Base-by-base conservation (phyloP, 2,329 filamentous ascomycete species). In the Sodiomyces alkalinus region DNA sequence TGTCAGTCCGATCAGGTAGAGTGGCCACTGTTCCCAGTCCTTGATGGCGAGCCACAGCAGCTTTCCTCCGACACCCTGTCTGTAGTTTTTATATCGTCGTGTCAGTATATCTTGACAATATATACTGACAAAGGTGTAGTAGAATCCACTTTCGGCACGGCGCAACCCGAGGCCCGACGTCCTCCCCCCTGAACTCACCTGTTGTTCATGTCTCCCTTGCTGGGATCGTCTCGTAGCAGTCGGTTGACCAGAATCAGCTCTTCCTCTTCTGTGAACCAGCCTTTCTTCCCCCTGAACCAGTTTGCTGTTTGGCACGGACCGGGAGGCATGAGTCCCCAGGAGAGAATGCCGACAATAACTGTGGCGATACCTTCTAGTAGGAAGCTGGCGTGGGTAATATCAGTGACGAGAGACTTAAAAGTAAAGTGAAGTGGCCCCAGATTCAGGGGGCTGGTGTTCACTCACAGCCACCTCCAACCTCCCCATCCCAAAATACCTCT, bases 191-290 rank as follows among this genome's bases (percentile, higher is more conserved):
- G n/a, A 9, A 22, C 39, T 12, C 44, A 46, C 11, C 68, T 54
- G 39, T 73, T 74, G 44, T 73, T 64, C 64, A 75, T 72, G 35
- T 68, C 64, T 7, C 64, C 64, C 41, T 71, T 71, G 32, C 56
- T 62, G 1, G 70, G 70, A 31, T 74, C 72, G 33, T 77, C 72
- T 1, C 72, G 62, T 5, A 62, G 51, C 7, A 69, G 52, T 1
- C 70, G 55, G 38, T 74, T 76, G 16, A 76, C 67, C 34, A 75
- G 61, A 38, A 76, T 76, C 28, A 55, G 54, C 39, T 76, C 68
- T 33, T 75, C 72, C 3, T 58, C 59, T 24, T 73, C 65, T 3
- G 41, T 64, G 44, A 76, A 77, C 65, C 69, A 77, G 1, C 71
- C 72, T 56, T 46, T 51, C 29, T 64, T 62, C 8, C 66, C 67